Conservation (phyloP, 139 green algal genomes). For the Trebouxia sp. region DNA sequence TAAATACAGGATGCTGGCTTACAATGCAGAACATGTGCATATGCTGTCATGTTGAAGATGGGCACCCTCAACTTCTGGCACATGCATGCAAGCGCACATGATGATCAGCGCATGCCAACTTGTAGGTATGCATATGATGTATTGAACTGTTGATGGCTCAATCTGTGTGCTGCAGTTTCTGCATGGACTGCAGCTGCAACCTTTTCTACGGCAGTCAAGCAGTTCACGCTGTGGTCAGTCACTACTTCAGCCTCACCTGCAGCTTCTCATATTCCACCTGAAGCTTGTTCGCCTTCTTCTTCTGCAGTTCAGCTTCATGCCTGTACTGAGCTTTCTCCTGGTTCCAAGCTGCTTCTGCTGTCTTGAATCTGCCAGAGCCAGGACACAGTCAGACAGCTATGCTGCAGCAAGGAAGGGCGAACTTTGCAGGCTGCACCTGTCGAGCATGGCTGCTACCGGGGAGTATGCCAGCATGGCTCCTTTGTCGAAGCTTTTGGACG, state of each 20-base stretch:
- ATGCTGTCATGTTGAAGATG: too few species aligned
- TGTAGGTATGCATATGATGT: too few species aligned
- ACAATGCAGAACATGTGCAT: too few species aligned
- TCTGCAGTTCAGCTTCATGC: slow-evolving; percentile 14
- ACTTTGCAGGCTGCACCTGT: neutral
- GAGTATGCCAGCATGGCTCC: slow-evolving; percentile 10
- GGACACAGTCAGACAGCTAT: neutral
- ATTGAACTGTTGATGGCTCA: too few species aligned
- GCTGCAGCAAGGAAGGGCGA: neutral
- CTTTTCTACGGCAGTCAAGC: too few species aligned
- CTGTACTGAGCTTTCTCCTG: slow-evolving; percentile 16
- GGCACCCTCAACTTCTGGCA: too few species aligned
- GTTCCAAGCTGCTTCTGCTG: slow-evolving; percentile 20
- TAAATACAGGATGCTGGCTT: too few species aligned
- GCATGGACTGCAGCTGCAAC: too few species aligned
- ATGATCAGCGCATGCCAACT: too few species aligned
- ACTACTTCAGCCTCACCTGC: slow-evolving; percentile 2
- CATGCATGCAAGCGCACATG: too few species aligned
- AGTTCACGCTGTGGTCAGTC: too few species aligned
- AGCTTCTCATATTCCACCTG: slow-evolving; percentile 19
- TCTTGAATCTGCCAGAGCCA: neutral
- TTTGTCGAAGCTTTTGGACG: slow-evolving; percentile 12
- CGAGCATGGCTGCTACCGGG: slow-evolving; percentile 8
- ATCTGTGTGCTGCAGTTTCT: too few species aligned
- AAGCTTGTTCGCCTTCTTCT: slow-evolving; percentile 23